These are phyloP conservation scores for Pythium plurisporium DNA, from an alignment of 352 stramenopile genomes.

Conservation along the genomic window DNA sequence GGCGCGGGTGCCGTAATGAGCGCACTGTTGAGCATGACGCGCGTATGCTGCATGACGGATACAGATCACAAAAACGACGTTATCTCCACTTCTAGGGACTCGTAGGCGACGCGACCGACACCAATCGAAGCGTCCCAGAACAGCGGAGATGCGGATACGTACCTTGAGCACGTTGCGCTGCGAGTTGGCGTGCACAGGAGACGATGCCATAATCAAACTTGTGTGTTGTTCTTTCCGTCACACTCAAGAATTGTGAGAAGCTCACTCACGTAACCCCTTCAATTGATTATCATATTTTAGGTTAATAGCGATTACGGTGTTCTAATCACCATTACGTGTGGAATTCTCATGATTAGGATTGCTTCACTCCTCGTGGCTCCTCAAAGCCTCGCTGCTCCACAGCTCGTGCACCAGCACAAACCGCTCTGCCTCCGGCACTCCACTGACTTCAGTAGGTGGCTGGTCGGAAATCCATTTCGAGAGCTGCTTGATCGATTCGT, in stretches of 20 bases:
- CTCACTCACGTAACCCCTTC: background rate
- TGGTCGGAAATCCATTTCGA: slow-evolving; percentile 27
- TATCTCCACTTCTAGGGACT: background rate
- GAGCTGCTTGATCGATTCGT: slow-evolving; percentile 23
- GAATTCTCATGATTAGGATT: too few relatives aligned
- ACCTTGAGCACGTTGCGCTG: slow-evolving; percentile 23
- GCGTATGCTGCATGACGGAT: slow-evolving; percentile 30
- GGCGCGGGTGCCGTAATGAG: slow-evolving; percentile 39
- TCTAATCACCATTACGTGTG: too few relatives aligned
- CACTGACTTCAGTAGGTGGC: background rate
- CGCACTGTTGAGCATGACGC: slow-evolving; percentile 49
- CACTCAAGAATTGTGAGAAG: background rate
- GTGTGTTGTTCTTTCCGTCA: background rate
- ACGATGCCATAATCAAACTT: slow-evolving; percentile 10
- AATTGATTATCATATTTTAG: background rate
- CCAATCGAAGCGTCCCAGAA: background rate
- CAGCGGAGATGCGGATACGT: background rate
- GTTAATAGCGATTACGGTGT: background rate
- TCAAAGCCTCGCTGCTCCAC: slow-evolving; percentile 1
- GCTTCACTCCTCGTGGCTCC: background rate
- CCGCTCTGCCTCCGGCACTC: background rate
- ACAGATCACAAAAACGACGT: background rate
- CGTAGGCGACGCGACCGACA: background rate
- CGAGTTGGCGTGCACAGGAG: slow-evolving; percentile 16
- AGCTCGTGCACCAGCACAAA: slow-evolving; percentile 14